Conservation (phyloP, 129 eudicot species). For the Arctium minus region DNA sequence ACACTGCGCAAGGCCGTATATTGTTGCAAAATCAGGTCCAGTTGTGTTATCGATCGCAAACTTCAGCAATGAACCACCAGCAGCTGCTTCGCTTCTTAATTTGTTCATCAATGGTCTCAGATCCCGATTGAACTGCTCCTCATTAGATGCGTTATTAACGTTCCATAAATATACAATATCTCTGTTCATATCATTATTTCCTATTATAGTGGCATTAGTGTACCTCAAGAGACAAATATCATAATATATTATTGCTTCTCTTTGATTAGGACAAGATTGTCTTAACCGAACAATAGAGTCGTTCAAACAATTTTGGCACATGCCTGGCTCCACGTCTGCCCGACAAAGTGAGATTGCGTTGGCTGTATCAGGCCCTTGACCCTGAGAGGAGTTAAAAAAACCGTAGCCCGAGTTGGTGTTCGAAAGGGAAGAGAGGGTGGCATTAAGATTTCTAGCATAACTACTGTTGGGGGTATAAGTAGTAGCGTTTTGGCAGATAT, state of each 20-base stretch:
- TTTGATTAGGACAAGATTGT: conserved; percentile 23
- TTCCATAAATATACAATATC: neutral
- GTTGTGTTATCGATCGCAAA: conserved; percentile 8
- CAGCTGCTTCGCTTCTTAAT: neutral
- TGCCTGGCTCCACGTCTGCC: conserved; percentile 20
- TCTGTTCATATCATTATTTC: neutral
- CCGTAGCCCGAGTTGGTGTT: neutral
- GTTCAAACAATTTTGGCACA: conserved; percentile 25
- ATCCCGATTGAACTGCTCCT: neutral
- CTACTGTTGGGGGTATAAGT: conserved; percentile 25
- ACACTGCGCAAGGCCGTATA: no score
- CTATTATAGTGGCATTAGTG: conserved; percentile 21
- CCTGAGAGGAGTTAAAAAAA: conserved; percentile 20
- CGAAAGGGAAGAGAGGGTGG: conserved; percentile 19
- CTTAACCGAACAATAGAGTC: neutral
- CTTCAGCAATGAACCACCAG: conserved; percentile 16
- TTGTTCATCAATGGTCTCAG: neutral
- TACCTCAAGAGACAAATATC: conserved; percentile 31
- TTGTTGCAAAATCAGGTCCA: neutral
- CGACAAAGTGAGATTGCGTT: conserved; percentile 34
- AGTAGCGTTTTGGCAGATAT: neutral
- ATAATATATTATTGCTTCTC: conserved; percentile 22
- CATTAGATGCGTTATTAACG: no score
- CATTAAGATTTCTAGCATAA: conserved; percentile 25
- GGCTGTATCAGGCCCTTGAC: conserved; percentile 10